Evolutionary conservation across 805 yeast species (phyloP), one percentile per base, ranked within the genome.

Genomic region (Pichia heedii): DNA sequence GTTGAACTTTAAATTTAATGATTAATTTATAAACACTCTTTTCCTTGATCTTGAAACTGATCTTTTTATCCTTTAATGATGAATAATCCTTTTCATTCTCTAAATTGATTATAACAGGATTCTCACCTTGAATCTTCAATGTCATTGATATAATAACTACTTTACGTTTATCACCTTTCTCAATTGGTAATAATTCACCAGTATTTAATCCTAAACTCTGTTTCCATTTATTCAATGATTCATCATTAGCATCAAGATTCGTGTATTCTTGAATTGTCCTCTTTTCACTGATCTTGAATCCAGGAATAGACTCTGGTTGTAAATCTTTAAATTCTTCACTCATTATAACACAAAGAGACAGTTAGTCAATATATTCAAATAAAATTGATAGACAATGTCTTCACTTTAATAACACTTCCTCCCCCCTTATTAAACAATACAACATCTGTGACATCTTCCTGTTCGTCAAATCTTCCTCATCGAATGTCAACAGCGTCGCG

Each of bases 201-300:
- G 77, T 71, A 40, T 78, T 64, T 45, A 88, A 67, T 0, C 97
- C 97, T 27, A 88, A 67, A 1, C 95, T 84, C 45, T 79, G 84
- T 62, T 89, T 89, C 97, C 97, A 88, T 62, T 84, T 85, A 49
- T 82, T 84, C 50, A 88, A 70, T 16, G 94, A 82, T 63, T 86
- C 96, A 60, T 88, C 97, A 54, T 87, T 84, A 12, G 90, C 90
- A 58, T 88, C 97, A 52, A 88, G 65, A 44, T 80, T 73, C 43
- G 81, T 77, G 63, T 88, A 88, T 59, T 88, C 96, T 36, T 76
- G 87, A 35, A 88, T 73, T 16, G 94, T 82, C 58, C 87, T 87
- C 67, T 88, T 70, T 59, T 77, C 75, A 34, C 77, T 74, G 20
- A 77, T 79, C 42, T 69, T 73, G 68, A 81, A 84, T 9, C 81